Conservation (phyloP, 2,329 filamentous ascomycete genomes). For the Sclerotinia minor region DNA sequence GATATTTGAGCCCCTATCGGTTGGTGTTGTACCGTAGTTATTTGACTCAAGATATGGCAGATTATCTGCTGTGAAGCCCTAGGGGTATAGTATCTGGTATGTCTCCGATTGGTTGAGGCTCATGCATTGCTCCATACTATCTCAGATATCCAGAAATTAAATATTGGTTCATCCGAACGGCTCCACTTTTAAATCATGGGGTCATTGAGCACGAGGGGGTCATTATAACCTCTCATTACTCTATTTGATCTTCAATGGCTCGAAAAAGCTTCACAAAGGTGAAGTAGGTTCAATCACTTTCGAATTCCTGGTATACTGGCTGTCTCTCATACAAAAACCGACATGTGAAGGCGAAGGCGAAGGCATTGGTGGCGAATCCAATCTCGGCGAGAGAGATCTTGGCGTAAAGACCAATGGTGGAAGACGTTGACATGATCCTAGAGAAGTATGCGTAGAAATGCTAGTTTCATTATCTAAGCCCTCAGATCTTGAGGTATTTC, state of each 20-base stretch:
- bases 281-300: not conserved
- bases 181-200: not conserved
- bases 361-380: not conserved
- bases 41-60: too few species aligned
- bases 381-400: not conserved
- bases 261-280: not conserved
- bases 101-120: not conserved
- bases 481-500: not conserved
- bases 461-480: not conserved
- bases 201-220: not conserved
- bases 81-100: not conserved
- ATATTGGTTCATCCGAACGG: not conserved
- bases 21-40: too few species aligned
- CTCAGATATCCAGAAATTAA: not conserved
- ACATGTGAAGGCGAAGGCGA: conserved; percentile 1
- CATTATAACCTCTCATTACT: not conserved
- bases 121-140: not conserved
- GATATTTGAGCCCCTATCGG: too few species aligned
- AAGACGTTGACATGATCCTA: not conserved
- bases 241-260: not conserved
- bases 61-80: too few species aligned
- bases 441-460: not conserved
- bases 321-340: not conserved
- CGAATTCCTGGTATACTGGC: conserved; percentile 2
- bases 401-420: not conserved